phyloP scores from a whole-genome alignment of 1,139 yeast genomes.

The Yueomyces sp. region DNA sequence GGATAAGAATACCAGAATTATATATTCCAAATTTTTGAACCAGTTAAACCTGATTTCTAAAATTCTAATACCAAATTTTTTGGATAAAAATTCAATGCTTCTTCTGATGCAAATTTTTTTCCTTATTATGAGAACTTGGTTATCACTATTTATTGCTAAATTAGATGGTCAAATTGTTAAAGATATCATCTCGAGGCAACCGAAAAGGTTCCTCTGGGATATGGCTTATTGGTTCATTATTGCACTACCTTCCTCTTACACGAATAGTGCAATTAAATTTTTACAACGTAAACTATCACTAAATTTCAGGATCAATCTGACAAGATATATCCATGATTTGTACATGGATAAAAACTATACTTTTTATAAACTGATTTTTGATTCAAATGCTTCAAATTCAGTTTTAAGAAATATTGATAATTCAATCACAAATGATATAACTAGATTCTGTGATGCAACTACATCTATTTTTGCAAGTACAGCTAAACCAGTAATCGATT shows the following conservation, averaged over 20 bases:
- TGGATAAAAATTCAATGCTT: conserved; percentile 55
- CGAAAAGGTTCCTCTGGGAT: conserved; percentile 63
- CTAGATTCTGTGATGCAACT: conserved; percentile 70
- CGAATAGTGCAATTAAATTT: conserved; percentile 81
- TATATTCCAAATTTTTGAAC: conserved; percentile 57
- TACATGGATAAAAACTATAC: conserved; percentile 66
- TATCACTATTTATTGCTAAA: conserved; percentile 74
- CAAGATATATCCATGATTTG: conserved; percentile 81
- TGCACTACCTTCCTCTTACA: conserved; percentile 88
- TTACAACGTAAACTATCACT: conserved; percentile 66
- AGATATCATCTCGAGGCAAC: conserved; percentile 76
- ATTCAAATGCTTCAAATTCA: conserved; percentile 24
- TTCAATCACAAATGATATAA: conserved; percentile 75
- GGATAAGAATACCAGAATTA: conserved; percentile 25
- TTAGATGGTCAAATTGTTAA: conserved; percentile 87
- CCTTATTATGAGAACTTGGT: conserved; percentile 73
- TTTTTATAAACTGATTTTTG: conserved; percentile 60
- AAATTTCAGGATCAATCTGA: conserved; percentile 73
- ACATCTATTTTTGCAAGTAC: conserved; percentile 76
- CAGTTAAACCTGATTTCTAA: conserved; percentile 72
- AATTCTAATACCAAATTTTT: conserved; percentile 64
- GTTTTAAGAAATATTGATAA: conserved; percentile 44
- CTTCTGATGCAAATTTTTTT: conserved; percentile 64
- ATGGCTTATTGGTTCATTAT: conserved; percentile 76
- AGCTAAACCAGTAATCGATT: conserved; percentile 85